Evolutionary conservation across 2,329 filamentous ascomycete species (phyloP), one percentile per base, ranked within the genome.

Genomic region (Myriosclerotinia curreyana): DNA sequence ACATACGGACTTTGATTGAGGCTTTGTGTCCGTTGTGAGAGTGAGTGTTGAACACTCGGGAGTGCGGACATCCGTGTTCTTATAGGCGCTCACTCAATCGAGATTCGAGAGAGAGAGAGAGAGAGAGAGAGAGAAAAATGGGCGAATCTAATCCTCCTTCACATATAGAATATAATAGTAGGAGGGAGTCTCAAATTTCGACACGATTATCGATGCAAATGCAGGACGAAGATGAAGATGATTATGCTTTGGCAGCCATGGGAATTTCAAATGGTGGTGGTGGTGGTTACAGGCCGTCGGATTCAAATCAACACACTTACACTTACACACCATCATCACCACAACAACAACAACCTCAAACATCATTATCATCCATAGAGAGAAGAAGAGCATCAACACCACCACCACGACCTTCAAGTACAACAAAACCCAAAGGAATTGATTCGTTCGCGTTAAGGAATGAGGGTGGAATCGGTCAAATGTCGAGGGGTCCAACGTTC

Each of bases 361-460:
- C 67, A 62, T 28, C 66, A 58, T 65, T 70, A 51, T 64, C 68
- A 51, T 64, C 67, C 34, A 61, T 71, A 34, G 67, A 68, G 50
- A 52, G 69, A 63, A 68, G 72, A 38, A 70, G 70, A 58, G 31
- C 52, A 63, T 71, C 69, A 65, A 69, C 66, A 54, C 68, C 74
- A 58, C 68, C 71, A 28, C 74, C 74, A 64, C 78, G 82, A 64
- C 79, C 82, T 46, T 84, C 83, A 4, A 87, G 84, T 72, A 81
- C 81, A 55, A 77, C 81, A 17, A 87, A 87, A 67, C 77, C 81
- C n/a, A 76, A 76, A 15, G 76, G 74, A 8, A 76, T 79, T 34
- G 82, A 84, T 66, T 80, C 81, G 20, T 77, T 85, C 20, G 76
- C 81, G 11, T 75, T 85, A 44, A 78, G 80, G 54, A 79, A 85